phyloP scores from a whole-genome alignment of 1,139 yeast species.

The Yamadazyma conglobata region DNA sequence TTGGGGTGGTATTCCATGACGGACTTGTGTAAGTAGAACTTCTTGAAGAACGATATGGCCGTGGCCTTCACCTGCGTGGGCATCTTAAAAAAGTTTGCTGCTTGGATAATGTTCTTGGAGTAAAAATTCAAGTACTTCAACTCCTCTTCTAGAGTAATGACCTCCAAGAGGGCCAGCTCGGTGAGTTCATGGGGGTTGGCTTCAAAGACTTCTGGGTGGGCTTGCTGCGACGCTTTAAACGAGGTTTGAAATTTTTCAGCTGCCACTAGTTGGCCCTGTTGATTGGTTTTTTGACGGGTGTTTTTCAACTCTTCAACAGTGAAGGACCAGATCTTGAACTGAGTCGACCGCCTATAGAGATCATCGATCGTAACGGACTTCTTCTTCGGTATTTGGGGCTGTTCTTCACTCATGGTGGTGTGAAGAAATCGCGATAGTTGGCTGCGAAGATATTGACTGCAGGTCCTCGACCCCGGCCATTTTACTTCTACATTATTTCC shows the following conservation, averaged over 20 bases:
- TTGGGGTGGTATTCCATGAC: slow-evolving; percentile 90
- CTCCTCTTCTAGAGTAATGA: slow-evolving; percentile 68
- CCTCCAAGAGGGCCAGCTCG: slow-evolving; percentile 32
- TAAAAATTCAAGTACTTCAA: slow-evolving; percentile 61
- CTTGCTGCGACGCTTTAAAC: slow-evolving; percentile 25
- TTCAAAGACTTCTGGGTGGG: slow-evolving; percentile 26
- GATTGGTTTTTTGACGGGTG: slow-evolving; percentile 47
- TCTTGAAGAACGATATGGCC: slow-evolving; percentile 76
- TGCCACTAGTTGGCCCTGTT: slow-evolving; percentile 46
- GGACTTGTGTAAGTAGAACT: slow-evolving; percentile 74
- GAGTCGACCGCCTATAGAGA: slow-evolving; percentile 80
- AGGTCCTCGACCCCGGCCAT: too few species aligned
- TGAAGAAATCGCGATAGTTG: too few species aligned
- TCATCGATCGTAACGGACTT: slow-evolving; percentile 63
- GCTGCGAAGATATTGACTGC: too few species aligned
- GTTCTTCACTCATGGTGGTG: neutral
- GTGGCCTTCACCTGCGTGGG: slow-evolving; percentile 65
- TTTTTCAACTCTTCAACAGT: slow-evolving; percentile 52
- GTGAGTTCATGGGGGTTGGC: slow-evolving; percentile 31
- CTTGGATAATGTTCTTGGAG: slow-evolving; percentile 63
- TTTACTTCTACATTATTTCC: too few species aligned
- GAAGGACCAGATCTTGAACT: slow-evolving; percentile 83
- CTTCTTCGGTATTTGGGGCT: slow-evolving; percentile 6
- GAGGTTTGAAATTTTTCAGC: slow-evolving; percentile 31
- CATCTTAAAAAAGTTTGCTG: slow-evolving; percentile 44